These are phyloP conservation scores for Aaosphaeria pasadenensis DNA, from an alignment of 2,329 filamentous ascomycete genomes.

Conservation along the genomic window DNA sequence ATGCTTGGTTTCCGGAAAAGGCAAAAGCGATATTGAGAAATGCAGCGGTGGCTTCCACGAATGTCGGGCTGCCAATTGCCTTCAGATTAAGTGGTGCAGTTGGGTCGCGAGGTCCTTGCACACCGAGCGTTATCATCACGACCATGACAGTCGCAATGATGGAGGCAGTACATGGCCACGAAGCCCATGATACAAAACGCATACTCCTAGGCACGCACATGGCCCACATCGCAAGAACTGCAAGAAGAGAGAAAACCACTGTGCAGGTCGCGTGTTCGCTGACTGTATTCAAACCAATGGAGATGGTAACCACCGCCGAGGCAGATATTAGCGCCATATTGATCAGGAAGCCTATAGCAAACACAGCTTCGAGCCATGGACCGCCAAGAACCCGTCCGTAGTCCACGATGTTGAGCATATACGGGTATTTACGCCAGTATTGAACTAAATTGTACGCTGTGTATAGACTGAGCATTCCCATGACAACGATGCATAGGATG, in stretches of 20 bases:
- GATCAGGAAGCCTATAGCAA: slow-evolving; percentile 23
- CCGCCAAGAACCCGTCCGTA: slow-evolving; percentile 25
- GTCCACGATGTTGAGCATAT: slow-evolving; percentile 29
- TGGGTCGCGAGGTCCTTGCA: slow-evolving; percentile 37
- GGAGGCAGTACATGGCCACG: slow-evolving; percentile 35
- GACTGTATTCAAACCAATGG: slow-evolving; percentile 25
- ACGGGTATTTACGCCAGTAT: slow-evolving; percentile 27
- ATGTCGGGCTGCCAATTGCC: slow-evolving; percentile 1
- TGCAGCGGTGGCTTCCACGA: slow-evolving; percentile 4
- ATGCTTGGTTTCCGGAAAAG: slow-evolving; percentile 62
- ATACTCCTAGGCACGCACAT: slow-evolving; percentile 24
- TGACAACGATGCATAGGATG: slow-evolving; percentile 18
- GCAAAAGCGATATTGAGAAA: slow-evolving; percentile 64
- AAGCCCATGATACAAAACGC: slow-evolving; percentile 26
- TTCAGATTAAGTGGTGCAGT: slow-evolving; percentile 14
- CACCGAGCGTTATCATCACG: slow-evolving; percentile 62
- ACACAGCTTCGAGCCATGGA: slow-evolving; percentile 21
- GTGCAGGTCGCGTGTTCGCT: slow-evolving; percentile 26
- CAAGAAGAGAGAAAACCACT: slow-evolving; percentile 20
- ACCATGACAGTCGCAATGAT: slow-evolving; percentile 62
- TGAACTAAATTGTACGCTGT: slow-evolving; percentile 28
- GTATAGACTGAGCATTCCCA: slow-evolving; percentile 24
- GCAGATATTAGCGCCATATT: slow-evolving; percentile 28
- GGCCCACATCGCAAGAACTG: slow-evolving; percentile 24
- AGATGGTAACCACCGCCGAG: slow-evolving; percentile 23